A percentile compares a stretch with the other conserved stretches of the same genome.
Conservation (phyloP, 2,329 filamentous ascomycete species). For the Purpureocillium lavendulum region DNA sequence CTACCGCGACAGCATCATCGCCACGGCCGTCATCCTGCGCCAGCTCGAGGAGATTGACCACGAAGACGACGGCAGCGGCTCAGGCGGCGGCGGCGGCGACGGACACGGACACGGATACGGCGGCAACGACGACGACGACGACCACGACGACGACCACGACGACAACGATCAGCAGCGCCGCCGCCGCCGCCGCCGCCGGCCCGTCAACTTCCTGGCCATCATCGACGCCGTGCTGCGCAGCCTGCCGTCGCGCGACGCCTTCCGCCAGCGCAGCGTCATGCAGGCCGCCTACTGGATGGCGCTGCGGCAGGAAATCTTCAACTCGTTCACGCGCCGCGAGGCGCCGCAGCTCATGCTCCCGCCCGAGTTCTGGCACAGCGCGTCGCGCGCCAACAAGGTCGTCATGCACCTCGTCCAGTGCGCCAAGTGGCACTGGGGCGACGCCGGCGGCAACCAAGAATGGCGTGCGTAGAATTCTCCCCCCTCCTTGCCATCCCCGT, state of each 20-base stretch:
- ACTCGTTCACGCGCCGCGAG: slow-evolving; percentile 28
- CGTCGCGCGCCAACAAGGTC: slow-evolving; percentile 28
- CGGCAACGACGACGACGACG: too few relatives aligned
- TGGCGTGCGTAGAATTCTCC: slow-evolving; percentile 31
- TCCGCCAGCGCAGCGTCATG: slow-evolving; percentile 24
- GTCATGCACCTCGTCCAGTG: slow-evolving; percentile 32
- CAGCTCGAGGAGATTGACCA: slow-evolving; percentile 33
- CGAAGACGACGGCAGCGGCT: slow-evolving; percentile 18
- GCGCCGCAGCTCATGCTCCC: slow-evolving; percentile 27
- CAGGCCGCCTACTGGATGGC: slow-evolving; percentile 34
- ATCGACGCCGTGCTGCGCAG: slow-evolving; percentile 30
- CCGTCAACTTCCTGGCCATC: slow-evolving; percentile 30
- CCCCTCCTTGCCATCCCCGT: too few relatives aligned
- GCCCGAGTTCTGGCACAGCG: slow-evolving; percentile 22
- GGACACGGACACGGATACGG: too few relatives aligned
- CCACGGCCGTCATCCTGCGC: slow-evolving; percentile 30
- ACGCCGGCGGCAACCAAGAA: slow-evolving; percentile 22
- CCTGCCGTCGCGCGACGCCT: slow-evolving; percentile 25
- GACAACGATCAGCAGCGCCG: too few relatives aligned
- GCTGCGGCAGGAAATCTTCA: slow-evolving; percentile 30
- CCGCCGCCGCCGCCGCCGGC: neutral
- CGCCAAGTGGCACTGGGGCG: slow-evolving; percentile 31
- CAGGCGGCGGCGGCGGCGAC: too few relatives aligned
- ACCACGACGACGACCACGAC: too few relatives aligned
- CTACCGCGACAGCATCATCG: slow-evolving; percentile 29